Conservation (phyloP, 495 filamentous ascomycete genomes). For the Aspergillus ostianus region DNA sequence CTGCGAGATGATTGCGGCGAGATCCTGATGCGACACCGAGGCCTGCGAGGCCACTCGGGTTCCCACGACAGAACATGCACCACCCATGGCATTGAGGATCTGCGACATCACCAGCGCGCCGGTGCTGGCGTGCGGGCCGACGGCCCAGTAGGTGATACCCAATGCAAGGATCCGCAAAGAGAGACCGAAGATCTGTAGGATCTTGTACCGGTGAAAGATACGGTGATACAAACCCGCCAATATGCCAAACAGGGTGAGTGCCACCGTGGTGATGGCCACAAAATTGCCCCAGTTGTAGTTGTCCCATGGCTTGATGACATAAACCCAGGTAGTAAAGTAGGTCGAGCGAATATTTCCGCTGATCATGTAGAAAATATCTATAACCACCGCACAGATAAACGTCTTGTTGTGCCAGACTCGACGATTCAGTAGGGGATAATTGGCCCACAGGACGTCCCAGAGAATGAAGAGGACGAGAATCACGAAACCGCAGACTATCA, state of each 20-base stretch:
- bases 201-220: constrained; percentile 24
- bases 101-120: constrained; percentile 9
- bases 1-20: constrained; percentile 15
- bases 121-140: constrained; percentile 14
- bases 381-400: constrained; percentile 12
- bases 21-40: constrained; percentile 18
- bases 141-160: constrained; percentile 21
- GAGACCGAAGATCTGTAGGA: constrained; percentile 25
- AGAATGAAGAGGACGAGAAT: constrained; percentile 10
- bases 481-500: constrained; percentile 11
- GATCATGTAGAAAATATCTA: constrained; percentile 16
- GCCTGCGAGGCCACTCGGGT: constrained; percentile 16
- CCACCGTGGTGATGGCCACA: constrained; percentile 9
- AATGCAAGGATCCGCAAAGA: constrained; percentile 21
- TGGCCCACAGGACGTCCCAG: constrained; percentile 9
- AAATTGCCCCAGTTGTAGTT: constrained; percentile 15
- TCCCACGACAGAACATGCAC: constrained; percentile 18
- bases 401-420: constrained; percentile 15
- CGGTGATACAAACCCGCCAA: constrained; percentile 11
- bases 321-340: constrained; percentile 16
- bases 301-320: constrained; percentile 16
- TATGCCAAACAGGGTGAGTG: constrained; percentile 7
- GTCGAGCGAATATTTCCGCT: constrained; percentile 8
- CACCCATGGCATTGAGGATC: constrained; percentile 15
- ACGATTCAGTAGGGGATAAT: constrained; percentile 2